These are phyloP conservation scores for Akanthomyces lecanii DNA, from an alignment of 2,329 filamentous ascomycete genomes.

Conservation along the genomic window DNA sequence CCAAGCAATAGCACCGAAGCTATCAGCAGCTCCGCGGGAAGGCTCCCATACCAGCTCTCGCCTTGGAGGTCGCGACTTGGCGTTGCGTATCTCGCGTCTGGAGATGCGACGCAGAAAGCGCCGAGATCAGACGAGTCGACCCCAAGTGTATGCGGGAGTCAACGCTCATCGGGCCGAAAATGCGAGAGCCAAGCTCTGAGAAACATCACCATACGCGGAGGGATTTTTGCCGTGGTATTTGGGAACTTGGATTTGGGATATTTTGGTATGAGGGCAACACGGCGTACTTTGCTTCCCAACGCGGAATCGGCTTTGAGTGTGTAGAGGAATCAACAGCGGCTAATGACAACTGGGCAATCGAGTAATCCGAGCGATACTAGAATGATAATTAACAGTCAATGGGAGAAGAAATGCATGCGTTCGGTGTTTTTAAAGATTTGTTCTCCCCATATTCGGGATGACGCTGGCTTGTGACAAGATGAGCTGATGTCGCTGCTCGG, in stretches of 20 bases:
- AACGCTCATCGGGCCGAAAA: conserved; percentile 25
- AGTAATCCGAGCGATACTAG: not conserved
- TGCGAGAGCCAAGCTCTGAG: not conserved
- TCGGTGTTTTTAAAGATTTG: not conserved
- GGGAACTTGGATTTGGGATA: not conserved
- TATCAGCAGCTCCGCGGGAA: too few species aligned
- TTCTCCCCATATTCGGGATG: not conserved
- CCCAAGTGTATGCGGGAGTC: conserved; percentile 24
- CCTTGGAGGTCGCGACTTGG: not conserved
- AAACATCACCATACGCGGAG: too few species aligned
- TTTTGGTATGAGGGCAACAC: not conserved
- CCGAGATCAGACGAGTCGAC: not conserved
- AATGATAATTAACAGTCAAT: not conserved
- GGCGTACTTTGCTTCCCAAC: not conserved
- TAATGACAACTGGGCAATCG: not conserved
- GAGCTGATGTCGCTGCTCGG: conserved; percentile 15
- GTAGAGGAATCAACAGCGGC: too few species aligned
- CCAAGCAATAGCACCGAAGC: not conserved
- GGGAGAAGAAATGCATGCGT: not conserved
- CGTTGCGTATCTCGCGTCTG: not conserved
- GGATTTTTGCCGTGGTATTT: not conserved
- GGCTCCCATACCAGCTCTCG: not conserved
- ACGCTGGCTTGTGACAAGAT: not conserved
- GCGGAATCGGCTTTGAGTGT: not conserved
- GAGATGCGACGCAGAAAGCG: not conserved